phyloP scores from a whole-genome alignment of 2,329 filamentous ascomycete species.

The Neophaeococcomyces mojaviensis region DNA sequence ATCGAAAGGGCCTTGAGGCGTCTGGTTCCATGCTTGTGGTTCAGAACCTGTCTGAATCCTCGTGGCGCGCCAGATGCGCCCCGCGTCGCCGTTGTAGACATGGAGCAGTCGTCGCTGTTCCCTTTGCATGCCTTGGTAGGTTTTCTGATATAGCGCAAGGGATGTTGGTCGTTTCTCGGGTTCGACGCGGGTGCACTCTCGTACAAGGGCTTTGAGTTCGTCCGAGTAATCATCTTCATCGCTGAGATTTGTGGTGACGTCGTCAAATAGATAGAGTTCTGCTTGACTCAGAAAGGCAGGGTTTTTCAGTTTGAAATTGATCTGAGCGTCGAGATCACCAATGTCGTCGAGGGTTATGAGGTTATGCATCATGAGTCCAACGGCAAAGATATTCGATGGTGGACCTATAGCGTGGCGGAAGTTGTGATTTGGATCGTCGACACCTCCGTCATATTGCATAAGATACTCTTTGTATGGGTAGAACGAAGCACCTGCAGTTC shows the following conservation, averaged over 20 bases:
- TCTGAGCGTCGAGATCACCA: conserved; percentile 5
- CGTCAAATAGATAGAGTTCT: conserved; percentile 2
- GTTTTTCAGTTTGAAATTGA: conserved; percentile 6
- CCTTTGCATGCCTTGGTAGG: too few relatives aligned
- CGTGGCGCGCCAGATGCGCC: neutral
- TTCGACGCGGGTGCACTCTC: conserved; percentile 4
- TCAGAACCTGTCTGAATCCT: neutral
- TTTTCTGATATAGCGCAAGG: too few relatives aligned
- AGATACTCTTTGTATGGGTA: neutral
- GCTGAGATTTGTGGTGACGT: conserved; percentile 2
- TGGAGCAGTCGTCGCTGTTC: neutral
- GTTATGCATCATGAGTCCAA: conserved; percentile 12
- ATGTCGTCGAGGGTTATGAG: conserved; percentile 11
- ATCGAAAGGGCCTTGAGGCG: conserved; percentile 2
- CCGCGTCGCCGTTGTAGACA: neutral
- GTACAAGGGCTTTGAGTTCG: conserved; percentile 8
- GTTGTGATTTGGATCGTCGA: neutral
- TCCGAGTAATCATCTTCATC: conserved; percentile 8
- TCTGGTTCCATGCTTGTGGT: conserved; percentile 3
- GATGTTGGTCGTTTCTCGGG: too few relatives aligned
- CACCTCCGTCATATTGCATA: neutral
- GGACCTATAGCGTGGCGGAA: conserved; percentile 8
- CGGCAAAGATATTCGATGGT: conserved; percentile 12
- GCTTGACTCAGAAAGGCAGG: neutral
- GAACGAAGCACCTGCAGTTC: too few relatives aligned